Evolutionary conservation across 257 asterid species (phyloP), one percentile per base, ranked within the genome.

Genomic region (Prunella vulgaris): DNA sequence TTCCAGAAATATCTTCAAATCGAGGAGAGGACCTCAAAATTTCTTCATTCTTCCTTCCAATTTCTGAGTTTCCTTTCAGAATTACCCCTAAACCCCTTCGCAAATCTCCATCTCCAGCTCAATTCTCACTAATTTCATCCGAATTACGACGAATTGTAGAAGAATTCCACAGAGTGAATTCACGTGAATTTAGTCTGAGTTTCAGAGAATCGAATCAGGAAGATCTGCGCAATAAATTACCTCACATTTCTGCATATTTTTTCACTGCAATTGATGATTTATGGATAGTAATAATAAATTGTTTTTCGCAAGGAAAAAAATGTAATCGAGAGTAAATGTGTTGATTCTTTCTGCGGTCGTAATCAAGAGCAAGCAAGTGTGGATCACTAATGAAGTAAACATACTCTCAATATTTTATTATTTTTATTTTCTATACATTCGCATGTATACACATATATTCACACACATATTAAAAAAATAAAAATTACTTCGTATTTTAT

Each of bases 361-460:
- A 52, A 73, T 80, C 84, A 59, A n/a, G 37, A 37, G 61, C 52
- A 18, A 14, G 12, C 38, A 27, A 44, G 37, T 49, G 48, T 37
- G 72, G 78, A 66, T 75, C 73, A 66, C 73, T 79, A 66, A 68
- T 75, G 78, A 68, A 75, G 80, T 73, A 71, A 54, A 60, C 78
- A 68, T 32, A 20, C 64, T 44, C 22, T 59, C 52, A 53, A 9
- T 71, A 18, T 59, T 71, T 58, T 71, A 64, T 20, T 76, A 22
- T 21, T 35, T 5, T 63, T 40, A 40, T 40, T 13, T 64, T 22
- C 0, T 58, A 56, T 56, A 25, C n/a, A n/a, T n/a, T n/a, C n/a
- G n/a, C n/a, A n/a, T n/a, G n/a, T n/a, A n/a, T n/a, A n/a, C n/a
- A n/a, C n/a, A n/a, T n/a, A n/a, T n/a, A n/a, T n/a, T n/a, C n/a